A percentile compares a stretch with the other conserved stretches of the same genome.
These are phyloP conservation scores for Pythium apleroticum DNA, from an alignment of 352 stramenopile species.

Conservation along the genomic window DNA sequence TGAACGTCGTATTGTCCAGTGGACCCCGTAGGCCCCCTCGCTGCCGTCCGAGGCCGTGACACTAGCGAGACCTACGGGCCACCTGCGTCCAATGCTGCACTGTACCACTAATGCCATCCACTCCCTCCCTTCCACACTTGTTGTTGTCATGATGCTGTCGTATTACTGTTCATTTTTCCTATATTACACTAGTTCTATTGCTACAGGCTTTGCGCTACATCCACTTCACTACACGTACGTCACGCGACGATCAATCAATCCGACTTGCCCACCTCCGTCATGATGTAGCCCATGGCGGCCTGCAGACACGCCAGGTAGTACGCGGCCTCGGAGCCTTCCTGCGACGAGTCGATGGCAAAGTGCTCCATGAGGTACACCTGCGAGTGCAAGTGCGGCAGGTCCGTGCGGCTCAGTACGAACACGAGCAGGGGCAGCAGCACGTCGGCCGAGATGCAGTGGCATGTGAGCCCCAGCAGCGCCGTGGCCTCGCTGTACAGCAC, in stretches of 20 bases:
- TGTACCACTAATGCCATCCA: neutral
- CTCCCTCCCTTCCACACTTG: neutral
- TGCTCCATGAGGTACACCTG: slow-evolving; percentile 82
- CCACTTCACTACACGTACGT: neutral
- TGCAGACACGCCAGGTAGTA: slow-evolving; percentile 85
- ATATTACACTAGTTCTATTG: slow-evolving; percentile 9
- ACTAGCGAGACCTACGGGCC: neutral
- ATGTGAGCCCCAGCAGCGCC: slow-evolving; percentile 40
- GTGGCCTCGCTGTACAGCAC: slow-evolving; percentile 68
- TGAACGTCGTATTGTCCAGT: slow-evolving; percentile 1
- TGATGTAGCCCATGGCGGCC: slow-evolving; percentile 79
- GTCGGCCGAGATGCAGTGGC: slow-evolving; percentile 69
- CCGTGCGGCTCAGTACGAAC: slow-evolving; percentile 63
- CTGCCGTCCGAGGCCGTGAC: no score
- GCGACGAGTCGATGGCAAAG: slow-evolving; percentile 64
- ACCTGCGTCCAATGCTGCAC: slow-evolving; percentile 4
- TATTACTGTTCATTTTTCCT: slow-evolving; percentile 9
- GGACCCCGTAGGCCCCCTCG: neutral
- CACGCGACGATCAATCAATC: neutral
- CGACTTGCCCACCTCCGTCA: slow-evolving; percentile 33
- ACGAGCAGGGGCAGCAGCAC: slow-evolving; percentile 76
- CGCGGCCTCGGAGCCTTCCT: slow-evolving; percentile 72
- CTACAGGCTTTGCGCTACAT: neutral
- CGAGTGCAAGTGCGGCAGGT: slow-evolving; percentile 71
- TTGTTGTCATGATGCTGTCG: neutral